Base-by-base conservation (phyloP, 139 green algal species). In the Edaphochlamys debaryana region DNA sequence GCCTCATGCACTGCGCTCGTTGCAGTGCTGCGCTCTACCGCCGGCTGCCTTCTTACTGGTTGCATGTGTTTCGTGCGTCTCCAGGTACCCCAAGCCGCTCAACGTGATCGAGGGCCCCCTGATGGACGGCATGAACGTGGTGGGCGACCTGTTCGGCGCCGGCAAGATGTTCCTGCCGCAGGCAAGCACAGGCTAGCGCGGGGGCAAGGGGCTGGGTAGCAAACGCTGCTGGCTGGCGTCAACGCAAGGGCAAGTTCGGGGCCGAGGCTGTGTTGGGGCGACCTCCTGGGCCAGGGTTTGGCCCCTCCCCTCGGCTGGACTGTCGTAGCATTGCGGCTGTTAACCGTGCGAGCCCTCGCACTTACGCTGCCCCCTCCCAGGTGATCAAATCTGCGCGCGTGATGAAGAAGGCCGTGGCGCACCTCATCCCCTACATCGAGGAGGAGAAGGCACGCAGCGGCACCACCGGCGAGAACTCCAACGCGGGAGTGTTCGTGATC, bases 81-180 rank as follows among this genome's bases (percentile, higher is more conserved):
- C 42, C 54, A 69, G 82, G 45, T 99, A 98, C 80, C 79, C 84
- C 0, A 88, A 90, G 69, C 95, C 96, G 22, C 90, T 99, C 38
- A 81, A 96, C 27, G 97, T 99, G 69, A 99, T 99, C 78, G 97
- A 99, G 92, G 95, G 95, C 0, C 97, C 97, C 2, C 92, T 99
- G 19, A 99, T 99, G 97, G 96, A 98, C 69, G 97, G 97, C 87
- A 99, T 99, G 97, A 99, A 99, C 70, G 93, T 98, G 0, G 97
- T 99, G 27, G 97, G 97, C 38, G 97, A 99, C 90, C 89, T 99
- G 29, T 99, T 99, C 73, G 97, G 97, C 45, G 94, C 97, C 20
- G 97, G 97, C 71, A 99, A 99, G 93, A 99, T 99, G 95, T 99
- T 99, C 88, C 88, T 99, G 84, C 97, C 97, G 0, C 95, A 98